Evolutionary conservation across 768 basidiomycete genomes (phyloP).

Genomic region (Tremella fuciformis): DNA sequence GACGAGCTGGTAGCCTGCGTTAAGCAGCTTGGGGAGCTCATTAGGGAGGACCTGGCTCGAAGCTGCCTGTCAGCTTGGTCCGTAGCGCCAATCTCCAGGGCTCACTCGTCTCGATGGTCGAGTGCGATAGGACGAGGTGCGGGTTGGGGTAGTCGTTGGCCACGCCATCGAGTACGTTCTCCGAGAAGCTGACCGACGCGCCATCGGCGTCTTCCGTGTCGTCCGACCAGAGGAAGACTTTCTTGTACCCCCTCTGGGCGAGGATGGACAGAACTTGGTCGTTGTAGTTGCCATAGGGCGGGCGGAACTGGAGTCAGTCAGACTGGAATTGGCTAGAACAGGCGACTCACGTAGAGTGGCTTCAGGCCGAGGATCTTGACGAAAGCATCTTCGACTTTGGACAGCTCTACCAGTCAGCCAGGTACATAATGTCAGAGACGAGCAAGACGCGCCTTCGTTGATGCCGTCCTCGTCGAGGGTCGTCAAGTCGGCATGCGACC

Average conservation of each 20-base stretch:
- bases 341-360: slow-evolving; percentile 31
- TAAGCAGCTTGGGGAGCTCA: slow-evolving; percentile 27
- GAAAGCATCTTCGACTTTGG: slow-evolving; percentile 45
- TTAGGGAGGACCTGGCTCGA: slow-evolving; percentile 39
- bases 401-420: slow-evolving; percentile 31
- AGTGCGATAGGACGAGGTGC: slow-evolving; percentile 42
- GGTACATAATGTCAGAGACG: too few relatives aligned
- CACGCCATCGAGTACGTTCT: slow-evolving; percentile 33
- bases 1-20: slow-evolving; percentile 44
- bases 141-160: slow-evolving; percentile 30
- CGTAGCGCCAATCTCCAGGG: neutral
- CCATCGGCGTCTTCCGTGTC: slow-evolving; percentile 43
- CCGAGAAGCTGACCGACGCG: slow-evolving; percentile 26
- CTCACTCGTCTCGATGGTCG: slow-evolving; percentile 30
- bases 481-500: slow-evolving; percentile 48
- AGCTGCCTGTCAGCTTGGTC: slow-evolving; percentile 14
- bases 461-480: slow-evolving; percentile 33
- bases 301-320: slow-evolving; percentile 32
- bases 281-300: slow-evolving; percentile 49
- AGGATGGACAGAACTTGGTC: slow-evolving; percentile 44
- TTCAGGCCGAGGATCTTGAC: slow-evolving; percentile 49
- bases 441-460: slow-evolving; percentile 38
- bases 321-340: neutral
- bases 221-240: slow-evolving; percentile 45
- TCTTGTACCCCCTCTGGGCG: slow-evolving; percentile 48